Evolutionary conservation across 2,329 filamentous ascomycete species (phyloP), one percentile per base, ranked within the genome.

Genomic region (Zasmidium cellare): DNA sequence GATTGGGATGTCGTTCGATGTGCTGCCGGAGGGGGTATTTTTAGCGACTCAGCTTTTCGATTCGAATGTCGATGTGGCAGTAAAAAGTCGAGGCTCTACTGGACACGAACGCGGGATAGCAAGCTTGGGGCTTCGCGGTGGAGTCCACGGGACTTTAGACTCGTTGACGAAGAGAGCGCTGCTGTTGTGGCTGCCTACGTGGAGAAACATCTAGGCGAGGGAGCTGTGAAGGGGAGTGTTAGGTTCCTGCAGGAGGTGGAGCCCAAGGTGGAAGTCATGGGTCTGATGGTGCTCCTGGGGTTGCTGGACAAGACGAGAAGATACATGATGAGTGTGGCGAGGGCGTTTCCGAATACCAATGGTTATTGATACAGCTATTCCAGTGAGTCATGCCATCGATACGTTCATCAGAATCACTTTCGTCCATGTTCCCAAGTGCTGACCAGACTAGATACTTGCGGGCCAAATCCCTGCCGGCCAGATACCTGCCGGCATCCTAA

Each of bases 161-260:
- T 65, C 7, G 54, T 65, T 1, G 56, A 64, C 12, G 61, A 61
- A 16, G 23, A 45, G 9, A 48, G 25, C 18, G 65, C 58, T 3
- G 45, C 49, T 22, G 59, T 65, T 16, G 20, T 64, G 7, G 63
- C 63, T 11, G 65, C 62, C 3, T 64, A 64, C 31, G 51, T 52
- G 3, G 63, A 65, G 52, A 41, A 46, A 3, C 46, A 56, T 9
- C 28, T 53, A 22, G 58, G 58, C 3, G 35, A 53, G 24, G 35
- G 51, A n/a, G 45, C 35, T 23, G 23, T 58, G 1, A 62, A 61
- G 19, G 63, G 64, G n/a, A 55, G 47, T n/a, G 28, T 62, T 0
- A n/a, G 23, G 11, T 61, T 57, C 22, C 19, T 64, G 16, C 50
- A 49, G 18, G 58, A 60, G 18, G 44, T 41, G n/a, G 54, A 46